A percentile compares a stretch with the other conserved stretches of the same genome.
phyloP scores from a whole-genome alignment of 768 basidiomycete genomes.

The Leccinum truebloodii region DNA sequence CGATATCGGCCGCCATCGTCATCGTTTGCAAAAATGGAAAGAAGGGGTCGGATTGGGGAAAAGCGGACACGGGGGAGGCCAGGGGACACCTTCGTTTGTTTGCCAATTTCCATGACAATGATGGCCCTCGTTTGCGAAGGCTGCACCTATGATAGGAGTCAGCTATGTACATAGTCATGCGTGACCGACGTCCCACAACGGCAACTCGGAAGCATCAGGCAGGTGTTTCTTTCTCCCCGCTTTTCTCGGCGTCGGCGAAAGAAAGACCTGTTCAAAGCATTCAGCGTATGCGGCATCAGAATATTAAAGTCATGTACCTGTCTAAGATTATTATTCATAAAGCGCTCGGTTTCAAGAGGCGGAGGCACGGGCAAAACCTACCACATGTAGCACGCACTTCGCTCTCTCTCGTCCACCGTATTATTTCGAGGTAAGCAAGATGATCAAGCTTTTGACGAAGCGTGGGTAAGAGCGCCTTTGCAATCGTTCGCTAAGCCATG shows the following conservation, averaged over 20 bases:
- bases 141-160: not conserved
- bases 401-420: slow-evolving; percentile 73
- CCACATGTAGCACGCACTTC: slow-evolving; percentile 89
- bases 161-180: not conserved
- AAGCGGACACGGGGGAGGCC: not conserved
- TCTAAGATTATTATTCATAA: slow-evolving; percentile 47
- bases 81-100: not conserved
- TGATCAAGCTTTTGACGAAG: slow-evolving; percentile 67
- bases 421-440: slow-evolving; percentile 53
- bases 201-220: not conserved
- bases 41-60: not conserved
- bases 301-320: slow-evolving; percentile 92
- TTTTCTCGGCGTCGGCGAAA: not conserved
- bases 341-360: slow-evolving; percentile 8
- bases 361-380: slow-evolving; percentile 37
- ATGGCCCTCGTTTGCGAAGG: not conserved
- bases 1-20: not conserved
- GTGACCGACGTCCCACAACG: not conserved
- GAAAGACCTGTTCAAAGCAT: slow-evolving; percentile 55
- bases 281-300: slow-evolving; percentile 82
- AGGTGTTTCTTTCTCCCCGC: not conserved
- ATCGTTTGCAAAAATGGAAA: not conserved
- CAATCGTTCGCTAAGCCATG: slow-evolving; percentile 57
- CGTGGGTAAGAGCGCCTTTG: slow-evolving; percentile 64
- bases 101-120: not conserved